Evolutionary conservation across 768 basidiomycete genomes (phyloP).

Genomic region (Tricholomella constricta): DNA sequence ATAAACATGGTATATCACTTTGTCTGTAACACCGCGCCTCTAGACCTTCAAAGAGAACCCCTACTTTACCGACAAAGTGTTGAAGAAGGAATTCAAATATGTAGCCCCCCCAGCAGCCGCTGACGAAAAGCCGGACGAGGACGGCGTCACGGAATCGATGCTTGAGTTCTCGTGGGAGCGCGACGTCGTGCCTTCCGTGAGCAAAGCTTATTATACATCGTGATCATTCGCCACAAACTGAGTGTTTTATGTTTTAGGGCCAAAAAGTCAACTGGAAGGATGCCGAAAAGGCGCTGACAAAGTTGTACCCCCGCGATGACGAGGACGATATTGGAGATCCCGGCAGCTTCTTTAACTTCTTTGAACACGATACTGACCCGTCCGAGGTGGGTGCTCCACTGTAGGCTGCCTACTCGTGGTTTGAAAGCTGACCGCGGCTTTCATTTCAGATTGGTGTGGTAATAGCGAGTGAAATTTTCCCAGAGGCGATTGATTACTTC

Average conservation of each 20-base stretch:
- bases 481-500: conserved; percentile 82
- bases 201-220: conserved; percentile 16
- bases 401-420: conserved; percentile 26
- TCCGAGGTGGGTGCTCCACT: conserved; percentile 51
- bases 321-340: conserved; percentile 67
- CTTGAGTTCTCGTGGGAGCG: conserved; percentile 81
- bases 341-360: conserved; percentile 90
- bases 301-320: conserved; percentile 71
- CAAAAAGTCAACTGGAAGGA: conserved; percentile 83
- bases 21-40: conserved; percentile 7
- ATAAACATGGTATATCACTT: background rate
- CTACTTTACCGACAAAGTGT: conserved; percentile 71
- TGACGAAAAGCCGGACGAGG: conserved; percentile 61
- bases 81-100: conserved; percentile 85
- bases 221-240: conserved; percentile 9
- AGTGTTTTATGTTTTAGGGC: conserved; percentile 39
- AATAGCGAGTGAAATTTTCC: conserved; percentile 79
- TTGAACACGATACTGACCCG: conserved; percentile 65
- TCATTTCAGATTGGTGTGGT: conserved; percentile 61
- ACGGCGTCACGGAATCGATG: conserved; percentile 79
- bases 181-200: conserved; percentile 68
- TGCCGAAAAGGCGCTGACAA: conserved; percentile 72
- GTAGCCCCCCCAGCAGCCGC: conserved; percentile 53
- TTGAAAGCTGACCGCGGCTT: background rate
- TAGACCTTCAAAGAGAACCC: conserved; percentile 89